Evolutionary conservation across 805 yeast species (phyloP).

Genomic region (Metschnikowia chrysomelidarum): DNA sequence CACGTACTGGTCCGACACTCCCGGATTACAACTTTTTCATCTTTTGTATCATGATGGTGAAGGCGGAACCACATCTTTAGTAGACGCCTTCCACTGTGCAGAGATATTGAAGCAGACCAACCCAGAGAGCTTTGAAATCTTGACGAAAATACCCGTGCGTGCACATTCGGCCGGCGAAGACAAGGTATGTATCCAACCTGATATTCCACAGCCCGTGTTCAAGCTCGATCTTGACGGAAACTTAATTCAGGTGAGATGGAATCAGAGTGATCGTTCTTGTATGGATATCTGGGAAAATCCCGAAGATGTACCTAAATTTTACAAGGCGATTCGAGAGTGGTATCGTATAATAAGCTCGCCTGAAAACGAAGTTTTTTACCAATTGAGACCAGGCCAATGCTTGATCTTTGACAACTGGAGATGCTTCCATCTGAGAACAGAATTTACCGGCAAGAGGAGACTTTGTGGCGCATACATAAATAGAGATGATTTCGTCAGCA

Average conservation of each 20-base stretch:
- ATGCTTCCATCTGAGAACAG: conserved; percentile 65
- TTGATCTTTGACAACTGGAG: conserved; percentile 74
- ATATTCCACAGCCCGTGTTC: conserved; percentile 54
- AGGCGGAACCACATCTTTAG: conserved; percentile 68
- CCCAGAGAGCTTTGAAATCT: conserved; percentile 52
- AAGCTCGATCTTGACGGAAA: conserved; percentile 51
- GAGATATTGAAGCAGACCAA: conserved; percentile 40
- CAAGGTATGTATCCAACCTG: conserved; percentile 57
- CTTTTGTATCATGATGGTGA: conserved; percentile 59
- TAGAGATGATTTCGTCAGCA: conserved; percentile 59
- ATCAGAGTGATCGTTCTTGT: conserved; percentile 65
- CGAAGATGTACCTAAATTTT: conserved; percentile 50
- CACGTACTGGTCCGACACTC: conserved; percentile 71
- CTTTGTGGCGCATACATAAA: conserved; percentile 73
- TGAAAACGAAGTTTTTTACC: conserved; percentile 52
- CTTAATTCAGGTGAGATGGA: conserved; percentile 66
- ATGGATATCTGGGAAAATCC: conserved; percentile 51
- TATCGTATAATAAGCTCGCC: conserved; percentile 46
- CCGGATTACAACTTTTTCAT: conserved; percentile 70
- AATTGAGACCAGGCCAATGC: conserved; percentile 62
- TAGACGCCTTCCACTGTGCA: conserved; percentile 66
- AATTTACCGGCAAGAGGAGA: conserved; percentile 63
- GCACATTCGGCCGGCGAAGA: conserved; percentile 78
- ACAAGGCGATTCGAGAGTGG: conserved; percentile 60
- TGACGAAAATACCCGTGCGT: conserved; percentile 52